Conservation (phyloP, 371 early-diverging fungal genomes). For the Cokeromyces recurvatus region DNA sequence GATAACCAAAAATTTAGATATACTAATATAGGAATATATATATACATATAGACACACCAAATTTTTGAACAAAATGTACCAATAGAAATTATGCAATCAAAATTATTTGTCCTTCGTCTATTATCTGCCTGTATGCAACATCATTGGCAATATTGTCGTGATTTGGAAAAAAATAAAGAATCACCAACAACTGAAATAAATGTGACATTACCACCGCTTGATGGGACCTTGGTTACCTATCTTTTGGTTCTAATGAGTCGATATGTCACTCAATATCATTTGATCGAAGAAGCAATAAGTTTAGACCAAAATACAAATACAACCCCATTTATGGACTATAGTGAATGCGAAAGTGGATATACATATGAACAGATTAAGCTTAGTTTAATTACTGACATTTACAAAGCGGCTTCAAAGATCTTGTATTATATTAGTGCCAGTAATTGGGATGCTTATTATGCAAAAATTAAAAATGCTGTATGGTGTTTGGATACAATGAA, state of each 20-base stretch:
- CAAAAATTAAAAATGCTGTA: conserved; percentile 56
- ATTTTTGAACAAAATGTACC: conserved; percentile 53
- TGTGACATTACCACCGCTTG: conserved; percentile 52
- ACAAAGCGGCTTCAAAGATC: conserved; percentile 66
- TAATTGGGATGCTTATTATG: conserved; percentile 78
- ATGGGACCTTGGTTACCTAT: conserved; percentile 65
- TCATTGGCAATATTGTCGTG: conserved; percentile 49
- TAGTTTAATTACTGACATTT: conserved; percentile 54
- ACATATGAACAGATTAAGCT: conserved; percentile 27
- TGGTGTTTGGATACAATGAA: conserved; percentile 48
- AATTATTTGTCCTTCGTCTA: conserved; percentile 69
- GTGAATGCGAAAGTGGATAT: conserved; percentile 12
- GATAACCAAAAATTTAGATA: no score
- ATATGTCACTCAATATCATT: conserved; percentile 55
- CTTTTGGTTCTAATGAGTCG: conserved; percentile 59
- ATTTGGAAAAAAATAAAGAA: conserved; percentile 11
- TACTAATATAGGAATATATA: no score
- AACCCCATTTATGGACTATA: conserved; percentile 1
- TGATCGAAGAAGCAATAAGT: conserved; percentile 36
- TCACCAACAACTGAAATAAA: conserved; percentile 8
- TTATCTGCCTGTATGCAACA: conserved; percentile 72
- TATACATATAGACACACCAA: conserved; percentile 16
- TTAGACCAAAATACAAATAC: conserved; percentile 1
- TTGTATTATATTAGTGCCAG: conserved; percentile 76
- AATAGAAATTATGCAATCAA: conserved; percentile 67